Conservation (phyloP, 2,329 filamentous ascomycete species). For the Sarocladium oryzae region DNA sequence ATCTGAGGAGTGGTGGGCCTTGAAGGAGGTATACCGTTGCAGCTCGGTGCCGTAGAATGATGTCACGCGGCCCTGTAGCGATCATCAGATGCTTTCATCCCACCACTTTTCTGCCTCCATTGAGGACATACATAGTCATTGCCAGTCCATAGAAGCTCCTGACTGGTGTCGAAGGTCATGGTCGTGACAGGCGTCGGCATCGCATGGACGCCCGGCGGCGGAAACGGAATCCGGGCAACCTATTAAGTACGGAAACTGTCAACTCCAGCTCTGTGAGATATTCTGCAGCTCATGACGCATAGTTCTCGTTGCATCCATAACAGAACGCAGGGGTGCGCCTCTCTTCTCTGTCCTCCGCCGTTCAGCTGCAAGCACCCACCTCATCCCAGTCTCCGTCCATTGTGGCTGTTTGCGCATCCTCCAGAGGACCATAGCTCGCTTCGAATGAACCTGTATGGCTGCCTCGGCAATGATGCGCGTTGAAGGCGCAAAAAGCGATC, state of each 20-base stretch:
- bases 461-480: background rate
- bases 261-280: conserved; percentile 10
- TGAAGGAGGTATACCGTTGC: conserved; percentile 84
- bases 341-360: background rate
- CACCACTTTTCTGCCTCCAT: background rate
- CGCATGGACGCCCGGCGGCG: conserved; percentile 65
- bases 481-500: background rate
- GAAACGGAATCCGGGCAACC: conserved; percentile 76
- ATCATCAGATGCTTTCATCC: background rate
- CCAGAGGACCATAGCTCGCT: conserved; percentile 25
- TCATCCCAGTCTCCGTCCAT: conserved; percentile 67
- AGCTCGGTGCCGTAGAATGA: conserved; percentile 85
- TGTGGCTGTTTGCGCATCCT: conserved; percentile 33
- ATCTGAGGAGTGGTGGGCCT: conserved; percentile 66
- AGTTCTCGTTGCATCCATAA: background rate
- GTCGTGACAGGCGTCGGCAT: conserved; percentile 68
- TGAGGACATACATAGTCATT: conserved; percentile 69
- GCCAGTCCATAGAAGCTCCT: conserved; percentile 89
- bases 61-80: conserved; percentile 68
- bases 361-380: conserved; percentile 34
- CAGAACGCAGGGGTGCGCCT: background rate
- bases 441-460: background rate
- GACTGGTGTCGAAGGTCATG: conserved; percentile 79
- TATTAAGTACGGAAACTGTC: conserved; percentile 26
- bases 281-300: background rate